Evolutionary conservation across 805 yeast genomes (phyloP).

Genomic region (Ogataea salicorniae): DNA sequence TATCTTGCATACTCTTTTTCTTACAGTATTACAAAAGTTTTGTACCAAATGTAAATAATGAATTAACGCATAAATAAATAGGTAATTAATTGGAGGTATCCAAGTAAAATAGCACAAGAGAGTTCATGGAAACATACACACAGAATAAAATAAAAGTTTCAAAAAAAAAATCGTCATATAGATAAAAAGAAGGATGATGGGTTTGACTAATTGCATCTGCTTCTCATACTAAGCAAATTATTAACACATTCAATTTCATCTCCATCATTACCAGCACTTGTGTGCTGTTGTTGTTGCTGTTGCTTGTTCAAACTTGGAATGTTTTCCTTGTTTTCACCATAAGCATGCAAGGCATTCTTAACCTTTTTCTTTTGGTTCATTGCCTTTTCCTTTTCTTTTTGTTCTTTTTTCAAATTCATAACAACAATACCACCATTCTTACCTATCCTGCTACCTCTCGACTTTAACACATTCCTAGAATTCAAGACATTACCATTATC

Average conservation of each 20-base stretch:
- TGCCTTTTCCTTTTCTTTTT: too few species aligned
- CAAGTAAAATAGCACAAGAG: background rate
- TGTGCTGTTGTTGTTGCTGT: background rate
- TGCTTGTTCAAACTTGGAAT: background rate
- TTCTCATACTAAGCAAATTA: slow-evolving; percentile 36
- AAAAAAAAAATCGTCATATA: background rate
- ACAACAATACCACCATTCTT: background rate
- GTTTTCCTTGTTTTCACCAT: slow-evolving; percentile 3
- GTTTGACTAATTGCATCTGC: slow-evolving; percentile 1
- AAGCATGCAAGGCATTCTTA: background rate
- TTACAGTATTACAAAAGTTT: too few species aligned
- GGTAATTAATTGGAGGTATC: too few species aligned
- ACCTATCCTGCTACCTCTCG: background rate
- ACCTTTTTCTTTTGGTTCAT: background rate
- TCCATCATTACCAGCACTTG: background rate
- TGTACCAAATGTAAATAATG: background rate
- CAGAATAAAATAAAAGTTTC: background rate
- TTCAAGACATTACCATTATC: background rate
- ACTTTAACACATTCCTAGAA: background rate
- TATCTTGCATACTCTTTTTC: too few species aligned
- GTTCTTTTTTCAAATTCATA: background rate
- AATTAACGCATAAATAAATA: background rate
- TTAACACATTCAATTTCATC: slow-evolving; percentile 33
- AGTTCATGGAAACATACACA: background rate
- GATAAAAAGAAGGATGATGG: background rate